Evolutionary conservation across 2,329 filamentous ascomycete genomes (phyloP), one percentile per base, ranked within the genome.

Genomic region (Aureobasidium subglaciale): DNA sequence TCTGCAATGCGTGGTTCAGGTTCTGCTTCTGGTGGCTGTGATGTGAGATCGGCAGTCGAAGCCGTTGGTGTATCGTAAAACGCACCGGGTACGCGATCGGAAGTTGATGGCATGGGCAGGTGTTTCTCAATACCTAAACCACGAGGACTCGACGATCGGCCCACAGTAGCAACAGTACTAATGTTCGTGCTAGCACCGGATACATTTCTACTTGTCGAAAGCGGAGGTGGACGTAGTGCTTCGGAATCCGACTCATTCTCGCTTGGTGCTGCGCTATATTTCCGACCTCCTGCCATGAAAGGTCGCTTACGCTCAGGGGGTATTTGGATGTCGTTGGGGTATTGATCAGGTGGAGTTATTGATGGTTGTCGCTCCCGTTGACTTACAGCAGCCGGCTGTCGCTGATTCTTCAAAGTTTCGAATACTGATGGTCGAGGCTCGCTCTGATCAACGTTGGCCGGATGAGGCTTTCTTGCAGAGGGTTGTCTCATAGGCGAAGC

Each of bases 281-380:
- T 35, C 6, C 78, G 68, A 7, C 37, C 49, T 20, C 79, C 77
- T 58, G 85, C 80, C 82, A 88, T 86, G 0, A 84, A 82, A 2
- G 85, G 85, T 46, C 85, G 73, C 66, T 78, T 83, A 59, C 85
- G 75, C 62, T 86, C 83, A 0, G 85, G 85, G 1, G 68, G 66
- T 27, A 56, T 57, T 34, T 58, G 60, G 5, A 56, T 32, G 11
- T 22, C 35, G 20, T 49, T 25, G 5, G 53, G n/a, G n/a, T 22
- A 38, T 6, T 27, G 24, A 11, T 45, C 38, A 29, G 37, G 13
- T 46, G 50, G n/a, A 50, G 48, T 15, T 35, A 48, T 34, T 43
- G 34, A 22, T n/a, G 34, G 42, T n/a, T 38, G 32, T 24, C 16
- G 13, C 22, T 43, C 40, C 7, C 43, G 25, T 67, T 41, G 34